Evolutionary conservation across 1,284 basidiomycete species (phyloP).

Genomic region (Rhodotorula sp.): DNA sequence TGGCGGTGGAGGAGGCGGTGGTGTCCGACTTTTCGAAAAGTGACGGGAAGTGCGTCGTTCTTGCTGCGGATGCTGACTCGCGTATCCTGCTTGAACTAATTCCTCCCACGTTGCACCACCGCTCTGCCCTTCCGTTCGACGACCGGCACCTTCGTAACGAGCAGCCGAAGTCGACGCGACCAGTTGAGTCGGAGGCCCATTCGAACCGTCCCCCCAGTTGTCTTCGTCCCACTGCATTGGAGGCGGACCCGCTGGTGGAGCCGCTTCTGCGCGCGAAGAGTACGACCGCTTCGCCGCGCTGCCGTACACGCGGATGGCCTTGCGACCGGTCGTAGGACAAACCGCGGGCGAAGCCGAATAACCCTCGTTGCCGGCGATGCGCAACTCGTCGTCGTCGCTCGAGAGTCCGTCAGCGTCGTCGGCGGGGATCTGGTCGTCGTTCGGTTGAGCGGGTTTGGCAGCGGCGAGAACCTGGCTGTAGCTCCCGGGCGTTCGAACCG

Average conservation of each 20-base stretch:
- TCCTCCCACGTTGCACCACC: neutral
- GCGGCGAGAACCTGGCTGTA: neutral
- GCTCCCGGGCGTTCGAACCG: neutral
- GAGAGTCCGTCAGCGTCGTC: neutral
- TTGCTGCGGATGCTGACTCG: neutral
- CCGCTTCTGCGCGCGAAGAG: neutral
- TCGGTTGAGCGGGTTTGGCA: neutral
- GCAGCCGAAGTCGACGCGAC: neutral
- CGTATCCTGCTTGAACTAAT: neutral
- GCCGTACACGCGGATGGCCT: neutral
- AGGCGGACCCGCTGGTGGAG: neutral
- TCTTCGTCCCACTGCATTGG: neutral
- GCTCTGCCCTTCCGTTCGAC: neutral
- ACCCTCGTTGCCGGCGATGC: neutral
- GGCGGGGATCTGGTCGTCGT: neutral
- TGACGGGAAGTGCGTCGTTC: neutral
- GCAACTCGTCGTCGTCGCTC: conserved; percentile 3
- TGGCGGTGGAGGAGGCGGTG: neutral
- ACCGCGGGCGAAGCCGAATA: too few species aligned
- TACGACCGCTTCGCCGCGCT: neutral
- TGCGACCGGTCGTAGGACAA: neutral
- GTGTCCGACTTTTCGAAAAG: neutral
- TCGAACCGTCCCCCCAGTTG: neutral
- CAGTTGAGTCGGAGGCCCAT: neutral
- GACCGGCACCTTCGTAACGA: neutral